Evolutionary conservation across 208 protist species (phyloP).

Genomic region (Trypanosoma congolense): DNA sequence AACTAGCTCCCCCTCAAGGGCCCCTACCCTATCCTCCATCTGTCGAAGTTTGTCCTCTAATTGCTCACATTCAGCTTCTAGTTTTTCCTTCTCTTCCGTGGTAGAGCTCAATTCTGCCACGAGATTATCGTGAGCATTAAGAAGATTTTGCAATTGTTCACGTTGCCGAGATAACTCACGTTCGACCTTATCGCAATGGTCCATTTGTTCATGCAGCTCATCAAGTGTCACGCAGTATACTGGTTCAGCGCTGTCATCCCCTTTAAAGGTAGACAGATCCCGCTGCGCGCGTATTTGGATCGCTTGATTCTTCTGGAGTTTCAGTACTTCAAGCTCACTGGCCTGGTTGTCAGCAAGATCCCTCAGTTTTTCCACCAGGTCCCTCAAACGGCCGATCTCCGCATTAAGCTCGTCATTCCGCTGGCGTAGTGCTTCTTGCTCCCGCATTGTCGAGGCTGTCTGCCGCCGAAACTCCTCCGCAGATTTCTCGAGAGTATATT

Average conservation of each 20-base stretch:
- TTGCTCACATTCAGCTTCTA: conserved; percentile 13
- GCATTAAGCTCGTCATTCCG: conserved; percentile 36
- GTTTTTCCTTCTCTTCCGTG: conserved; percentile 6
- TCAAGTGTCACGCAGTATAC: conserved; percentile 48
- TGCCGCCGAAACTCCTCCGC: conserved; percentile 50
- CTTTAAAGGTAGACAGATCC: conserved; percentile 30
- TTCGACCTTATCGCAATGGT: conserved; percentile 18
- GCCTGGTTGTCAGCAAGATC: conserved; percentile 42
- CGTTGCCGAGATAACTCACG: conserved; percentile 1
- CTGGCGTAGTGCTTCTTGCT: conserved; percentile 35
- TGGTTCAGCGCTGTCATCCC: conserved; percentile 22
- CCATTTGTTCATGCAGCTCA: conserved; percentile 33
- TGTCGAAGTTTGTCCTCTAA: conserved; percentile 15
- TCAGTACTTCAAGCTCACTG: conserved; percentile 31
- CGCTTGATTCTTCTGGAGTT: conserved; percentile 42
- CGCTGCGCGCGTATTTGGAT: conserved; percentile 40
- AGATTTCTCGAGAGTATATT: conserved; percentile 52
- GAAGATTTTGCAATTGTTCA: conserved; percentile 11
- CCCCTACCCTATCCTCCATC: conserved; percentile 5
- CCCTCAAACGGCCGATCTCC: conserved; percentile 36
- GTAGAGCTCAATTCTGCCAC: not conserved
- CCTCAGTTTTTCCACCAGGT: conserved; percentile 43
- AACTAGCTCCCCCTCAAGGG: conserved; percentile 1
- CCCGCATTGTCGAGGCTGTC: conserved; percentile 34
- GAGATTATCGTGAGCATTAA: conserved; percentile 3